Evolutionary conservation across 768 basidiomycete species (phyloP).

Genomic region (Lactarius indigo): DNA sequence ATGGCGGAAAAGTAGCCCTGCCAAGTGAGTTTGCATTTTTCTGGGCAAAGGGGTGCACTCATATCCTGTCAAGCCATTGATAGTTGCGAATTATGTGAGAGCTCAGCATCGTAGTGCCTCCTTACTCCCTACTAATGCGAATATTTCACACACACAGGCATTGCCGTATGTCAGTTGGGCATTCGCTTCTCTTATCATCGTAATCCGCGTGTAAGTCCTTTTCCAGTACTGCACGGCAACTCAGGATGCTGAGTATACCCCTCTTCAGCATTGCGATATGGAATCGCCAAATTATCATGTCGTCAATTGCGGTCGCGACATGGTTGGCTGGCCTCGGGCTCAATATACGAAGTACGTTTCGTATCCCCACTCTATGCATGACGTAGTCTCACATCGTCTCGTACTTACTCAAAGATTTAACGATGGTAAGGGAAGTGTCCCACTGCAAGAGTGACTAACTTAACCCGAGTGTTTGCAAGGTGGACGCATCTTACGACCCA

Average conservation of each 20-base stretch:
- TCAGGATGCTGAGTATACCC: neutral
- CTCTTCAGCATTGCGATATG: neutral
- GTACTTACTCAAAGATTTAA: neutral
- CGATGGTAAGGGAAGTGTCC: neutral
- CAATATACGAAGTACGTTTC: neutral
- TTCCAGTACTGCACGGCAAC: neutral
- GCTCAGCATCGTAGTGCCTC: neutral
- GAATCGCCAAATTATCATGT: neutral
- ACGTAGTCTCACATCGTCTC: neutral
- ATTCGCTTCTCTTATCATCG: conserved; percentile 5
- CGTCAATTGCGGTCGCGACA: neutral
- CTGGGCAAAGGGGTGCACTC: neutral
- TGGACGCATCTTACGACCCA: neutral
- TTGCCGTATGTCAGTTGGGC: neutral
- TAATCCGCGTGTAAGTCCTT: neutral
- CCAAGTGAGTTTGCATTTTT: neutral
- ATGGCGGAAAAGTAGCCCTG: neutral
- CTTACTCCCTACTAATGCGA: neutral
- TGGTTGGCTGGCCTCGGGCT: neutral
- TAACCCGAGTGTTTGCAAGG: neutral
- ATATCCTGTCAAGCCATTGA: neutral
- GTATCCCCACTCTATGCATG: no score
- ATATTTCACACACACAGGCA: neutral
- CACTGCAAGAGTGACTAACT: neutral
- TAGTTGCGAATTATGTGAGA: neutral